Percentiles rank a stretch among this genome's conserved stretches.
These are phyloP conservation scores for Mucuna pruriens DNA, from an alignment of 306 rosid species.

Conservation along the genomic window DNA sequence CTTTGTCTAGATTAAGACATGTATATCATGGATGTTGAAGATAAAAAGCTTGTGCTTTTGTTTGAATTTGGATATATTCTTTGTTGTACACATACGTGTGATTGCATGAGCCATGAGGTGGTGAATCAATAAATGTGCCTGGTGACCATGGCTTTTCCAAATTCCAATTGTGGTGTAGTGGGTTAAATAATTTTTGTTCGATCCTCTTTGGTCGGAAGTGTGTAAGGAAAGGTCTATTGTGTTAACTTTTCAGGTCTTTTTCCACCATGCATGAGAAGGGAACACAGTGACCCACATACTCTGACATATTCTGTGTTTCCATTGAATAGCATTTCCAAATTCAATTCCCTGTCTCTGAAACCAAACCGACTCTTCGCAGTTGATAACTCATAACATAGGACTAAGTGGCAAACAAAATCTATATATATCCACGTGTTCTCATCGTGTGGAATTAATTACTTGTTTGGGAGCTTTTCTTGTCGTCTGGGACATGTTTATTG, in stretches of 20 bases:
- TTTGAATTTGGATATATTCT: background rate
- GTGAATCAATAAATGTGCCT: background rate
- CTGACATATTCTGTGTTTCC: background rate
- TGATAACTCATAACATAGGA: background rate
- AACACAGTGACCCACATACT: constrained; percentile 42
- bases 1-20: no score
- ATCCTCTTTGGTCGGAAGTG: background rate
- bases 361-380: constrained; percentile 8
- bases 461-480: constrained; percentile 24
- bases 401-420: constrained; percentile 12
- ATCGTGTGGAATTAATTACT: background rate
- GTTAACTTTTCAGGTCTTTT: constrained; percentile 30
- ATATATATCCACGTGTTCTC: background rate
- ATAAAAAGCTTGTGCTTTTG: no score
- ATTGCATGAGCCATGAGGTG: constrained; percentile 28
- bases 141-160: background rate
- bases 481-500: constrained; percentile 37
- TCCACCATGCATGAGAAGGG: background rate
- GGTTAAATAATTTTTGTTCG: background rate
- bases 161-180: background rate
- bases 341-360: constrained; percentile 18
- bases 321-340: background rate
- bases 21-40: no score
- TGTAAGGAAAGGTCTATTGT: background rate
- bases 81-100: background rate